Evolutionary conservation across 495 filamentous ascomycete genomes (phyloP).

Genomic region (Hypoxylon fragiforme): DNA sequence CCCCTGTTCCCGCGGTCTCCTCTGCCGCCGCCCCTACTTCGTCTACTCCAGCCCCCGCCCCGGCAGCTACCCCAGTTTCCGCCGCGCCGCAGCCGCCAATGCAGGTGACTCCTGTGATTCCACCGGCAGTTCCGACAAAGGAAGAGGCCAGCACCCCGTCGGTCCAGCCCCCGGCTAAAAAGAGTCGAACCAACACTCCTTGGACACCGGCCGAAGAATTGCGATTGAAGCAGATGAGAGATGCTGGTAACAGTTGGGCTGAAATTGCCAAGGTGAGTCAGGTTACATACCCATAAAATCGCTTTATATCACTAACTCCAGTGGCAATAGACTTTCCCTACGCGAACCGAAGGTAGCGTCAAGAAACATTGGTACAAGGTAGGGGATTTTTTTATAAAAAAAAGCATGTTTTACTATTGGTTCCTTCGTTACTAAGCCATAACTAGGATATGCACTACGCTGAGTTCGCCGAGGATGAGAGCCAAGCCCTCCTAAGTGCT

Average conservation of each 20-base stretch:
- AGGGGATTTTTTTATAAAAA: too few relatives aligned
- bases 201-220: constrained; percentile 97
- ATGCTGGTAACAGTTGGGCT: constrained; percentile 90
- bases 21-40: constrained; percentile 28
- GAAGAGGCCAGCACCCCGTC: constrained; percentile 37
- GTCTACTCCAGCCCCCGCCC: constrained; percentile 32
- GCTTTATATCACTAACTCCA: constrained; percentile 32
- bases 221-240: constrained; percentile 87
- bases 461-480: constrained; percentile 98
- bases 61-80: constrained; percentile 32
- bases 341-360: constrained; percentile 91
- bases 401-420: too few relatives aligned
- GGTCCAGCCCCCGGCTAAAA: constrained; percentile 71
- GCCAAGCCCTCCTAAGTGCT: constrained; percentile 80
- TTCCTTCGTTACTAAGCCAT: constrained; percentile 36
- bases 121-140: constrained; percentile 36
- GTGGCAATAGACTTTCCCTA: constrained; percentile 75
- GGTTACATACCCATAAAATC: not conserved
- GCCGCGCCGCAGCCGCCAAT: constrained; percentile 41
- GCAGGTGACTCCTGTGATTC: constrained; percentile 37
- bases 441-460: constrained; percentile 96
- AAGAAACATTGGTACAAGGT: constrained; percentile 99
- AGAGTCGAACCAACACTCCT: constrained; percentile 93
- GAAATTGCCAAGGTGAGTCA: constrained; percentile 88
- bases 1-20: constrained; percentile 25